phyloP scores from a whole-genome alignment of 176 grass and related monocot species.

The Hordeum marinum region DNA sequence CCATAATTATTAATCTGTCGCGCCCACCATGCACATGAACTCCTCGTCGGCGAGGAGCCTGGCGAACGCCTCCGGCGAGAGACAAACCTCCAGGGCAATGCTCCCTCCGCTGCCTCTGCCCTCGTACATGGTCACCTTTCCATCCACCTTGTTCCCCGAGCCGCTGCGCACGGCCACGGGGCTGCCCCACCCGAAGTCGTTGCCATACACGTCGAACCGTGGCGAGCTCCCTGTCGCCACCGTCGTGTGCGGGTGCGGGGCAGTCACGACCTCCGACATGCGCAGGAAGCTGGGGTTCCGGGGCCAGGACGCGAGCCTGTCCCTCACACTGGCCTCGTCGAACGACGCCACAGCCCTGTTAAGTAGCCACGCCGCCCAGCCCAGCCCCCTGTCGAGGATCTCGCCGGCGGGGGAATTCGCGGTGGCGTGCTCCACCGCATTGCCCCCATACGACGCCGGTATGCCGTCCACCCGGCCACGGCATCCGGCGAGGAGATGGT shows the following conservation, averaged over 20 bases:
- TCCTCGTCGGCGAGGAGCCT: background rate
- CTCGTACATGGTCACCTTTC: background rate
- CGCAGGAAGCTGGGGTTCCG: background rate
- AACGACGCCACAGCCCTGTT: background rate
- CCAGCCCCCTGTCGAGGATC: background rate
- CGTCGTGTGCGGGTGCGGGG: background rate
- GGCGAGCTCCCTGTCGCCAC: background rate
- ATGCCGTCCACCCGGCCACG: background rate
- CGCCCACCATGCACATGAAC: background rate
- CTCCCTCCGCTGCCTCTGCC: background rate
- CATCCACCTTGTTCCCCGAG: background rate
- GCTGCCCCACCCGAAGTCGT: constrained; percentile 6
- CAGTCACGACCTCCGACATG: too few relatives aligned
- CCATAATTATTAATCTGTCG: too few relatives aligned
- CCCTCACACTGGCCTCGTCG: background rate
- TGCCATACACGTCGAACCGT: constrained; percentile 6
- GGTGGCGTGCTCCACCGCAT: background rate
- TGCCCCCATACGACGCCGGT: background rate
- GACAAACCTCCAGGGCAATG: background rate
- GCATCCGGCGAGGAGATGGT: background rate
- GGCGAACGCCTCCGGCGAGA: background rate
- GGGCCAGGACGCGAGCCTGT: background rate
- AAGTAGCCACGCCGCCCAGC: background rate
- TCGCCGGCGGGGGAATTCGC: background rate
- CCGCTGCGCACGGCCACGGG: background rate